Percentiles rank a stretch among this genome's conserved stretches.
These are phyloP conservation scores for Erucastrum elatum DNA, from an alignment of 345 rosid species.

Conservation along the genomic window DNA sequence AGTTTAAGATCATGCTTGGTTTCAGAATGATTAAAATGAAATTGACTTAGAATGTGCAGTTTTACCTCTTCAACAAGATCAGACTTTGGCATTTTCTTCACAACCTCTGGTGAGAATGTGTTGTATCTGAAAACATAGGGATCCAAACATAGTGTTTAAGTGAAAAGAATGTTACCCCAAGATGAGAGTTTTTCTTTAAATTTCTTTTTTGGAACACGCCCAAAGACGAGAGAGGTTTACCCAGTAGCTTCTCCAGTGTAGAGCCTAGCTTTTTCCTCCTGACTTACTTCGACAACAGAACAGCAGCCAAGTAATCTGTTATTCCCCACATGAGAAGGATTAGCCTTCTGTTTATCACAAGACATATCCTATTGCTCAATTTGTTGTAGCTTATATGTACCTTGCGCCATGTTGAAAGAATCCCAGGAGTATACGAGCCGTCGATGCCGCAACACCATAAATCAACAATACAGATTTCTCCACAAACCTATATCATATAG, in stretches of 20 bases:
- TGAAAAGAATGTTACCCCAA: neutral
- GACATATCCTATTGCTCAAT: neutral
- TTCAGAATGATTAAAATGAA: neutral
- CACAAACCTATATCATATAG: neutral
- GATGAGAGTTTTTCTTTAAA: neutral
- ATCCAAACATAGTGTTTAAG: conserved; percentile 47
- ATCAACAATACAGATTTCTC: conserved; percentile 55
- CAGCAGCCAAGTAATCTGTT: conserved; percentile 90
- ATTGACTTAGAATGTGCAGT: neutral
- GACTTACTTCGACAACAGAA: conserved; percentile 90
- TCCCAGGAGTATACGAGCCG: conserved; percentile 60
- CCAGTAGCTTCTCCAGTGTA: conserved; percentile 58
- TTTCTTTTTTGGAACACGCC: no score
- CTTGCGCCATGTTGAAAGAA: conserved; percentile 78
- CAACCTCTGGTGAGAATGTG: conserved; percentile 76
- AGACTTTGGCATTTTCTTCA: conserved; percentile 76
- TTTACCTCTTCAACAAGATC: conserved; percentile 81
- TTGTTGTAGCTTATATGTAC: conserved; percentile 32
- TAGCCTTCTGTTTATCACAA: neutral
- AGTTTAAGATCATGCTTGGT: conserved; percentile 10
- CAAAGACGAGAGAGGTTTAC: conserved; percentile 31
- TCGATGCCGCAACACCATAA: conserved; percentile 48
- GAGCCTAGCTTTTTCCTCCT: conserved; percentile 77
- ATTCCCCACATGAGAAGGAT: neutral
- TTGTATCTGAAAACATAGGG: conserved; percentile 58